Evolutionary conservation across 2,329 filamentous ascomycete genomes (phyloP), one percentile per base, ranked within the genome.

Genomic region (Zymoseptoria tritici): DNA sequence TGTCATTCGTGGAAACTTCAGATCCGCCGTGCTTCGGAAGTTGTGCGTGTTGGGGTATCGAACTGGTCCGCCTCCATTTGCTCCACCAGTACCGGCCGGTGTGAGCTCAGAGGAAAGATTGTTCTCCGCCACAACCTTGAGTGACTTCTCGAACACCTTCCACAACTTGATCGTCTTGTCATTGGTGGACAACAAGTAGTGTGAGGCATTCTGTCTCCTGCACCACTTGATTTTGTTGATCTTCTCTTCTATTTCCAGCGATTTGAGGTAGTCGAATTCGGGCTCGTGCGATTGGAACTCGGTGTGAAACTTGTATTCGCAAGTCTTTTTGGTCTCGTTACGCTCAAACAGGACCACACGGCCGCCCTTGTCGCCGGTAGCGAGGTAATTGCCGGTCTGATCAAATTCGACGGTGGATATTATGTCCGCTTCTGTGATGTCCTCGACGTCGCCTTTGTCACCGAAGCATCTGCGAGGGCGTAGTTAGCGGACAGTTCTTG

Each of bases 151-250:
- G 71, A 97, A 99, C 55, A 99, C 93, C 77, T 99, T 99, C 94
- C 94, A 99, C 68, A 99, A 82, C 81, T 99, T 99, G 83, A 99
- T 99, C 50, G 94, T 99, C 82, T 99, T 99, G 81, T 99, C 94
- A 75, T 99, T 99, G 70, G 94, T 99, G 51, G 94, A 97, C 59
- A 99, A 85, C 56, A 99, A 85, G 77, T 96, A 99, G 79, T 99
- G 94, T 58, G 94, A 97, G 63, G 93, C 90, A 81, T 99, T 99
- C 78, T 97, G 93, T 78, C 94, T 88, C 73, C 89, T 87, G 77
- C 94, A 99, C 94, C 94, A 99, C 78, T 97, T 99, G 80, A 99
- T 99, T 83, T 99, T 99, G 84, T 99, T 99, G 83, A 99, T 99
- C 81, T 99, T 99, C 79, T 99, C 94, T 83, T 99, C 94, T 73